Conservation (phyloP, 495 filamentous ascomycete genomes). For the Penicillium subrubescens region DNA sequence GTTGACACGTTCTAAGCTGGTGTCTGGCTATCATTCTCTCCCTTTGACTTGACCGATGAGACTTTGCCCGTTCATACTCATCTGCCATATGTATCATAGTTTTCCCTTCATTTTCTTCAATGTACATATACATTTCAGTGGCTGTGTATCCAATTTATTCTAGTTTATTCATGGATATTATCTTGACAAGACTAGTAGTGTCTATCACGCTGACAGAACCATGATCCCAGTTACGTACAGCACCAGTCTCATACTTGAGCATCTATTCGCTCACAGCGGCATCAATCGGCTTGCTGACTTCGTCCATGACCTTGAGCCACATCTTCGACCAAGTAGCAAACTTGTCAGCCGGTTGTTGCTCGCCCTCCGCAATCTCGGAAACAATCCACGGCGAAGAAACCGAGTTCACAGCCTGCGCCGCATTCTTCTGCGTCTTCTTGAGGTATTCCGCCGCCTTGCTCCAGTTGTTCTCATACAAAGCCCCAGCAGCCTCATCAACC, state of each 20-base stretch:
- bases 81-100: constrained; percentile 14
- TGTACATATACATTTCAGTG: constrained; percentile 20
- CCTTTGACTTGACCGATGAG: background rate
- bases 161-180: background rate
- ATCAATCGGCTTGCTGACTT: constrained; percentile 39
- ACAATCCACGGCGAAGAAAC: constrained; percentile 31
- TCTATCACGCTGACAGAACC: background rate
- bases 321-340: constrained; percentile 51
- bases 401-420: constrained; percentile 32
- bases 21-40: background rate
- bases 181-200: background rate
- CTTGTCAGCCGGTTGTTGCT: constrained; percentile 41
- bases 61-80: background rate
- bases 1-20: background rate
- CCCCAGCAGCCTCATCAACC: constrained; percentile 52
- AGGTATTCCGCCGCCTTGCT: constrained; percentile 33
- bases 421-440: constrained; percentile 28
- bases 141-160: constrained; percentile 15
- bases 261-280: constrained; percentile 7
- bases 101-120: constrained; percentile 12
- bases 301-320: constrained; percentile 50
- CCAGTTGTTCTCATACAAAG: constrained; percentile 47
- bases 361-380: constrained; percentile 5
- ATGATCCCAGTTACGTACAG: constrained; percentile 2
- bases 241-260: background rate